A percentile compares a stretch with the other conserved stretches of the same genome.
Conservation (phyloP, 1,284 basidiomycete species). For the Puccinia hordei region DNA sequence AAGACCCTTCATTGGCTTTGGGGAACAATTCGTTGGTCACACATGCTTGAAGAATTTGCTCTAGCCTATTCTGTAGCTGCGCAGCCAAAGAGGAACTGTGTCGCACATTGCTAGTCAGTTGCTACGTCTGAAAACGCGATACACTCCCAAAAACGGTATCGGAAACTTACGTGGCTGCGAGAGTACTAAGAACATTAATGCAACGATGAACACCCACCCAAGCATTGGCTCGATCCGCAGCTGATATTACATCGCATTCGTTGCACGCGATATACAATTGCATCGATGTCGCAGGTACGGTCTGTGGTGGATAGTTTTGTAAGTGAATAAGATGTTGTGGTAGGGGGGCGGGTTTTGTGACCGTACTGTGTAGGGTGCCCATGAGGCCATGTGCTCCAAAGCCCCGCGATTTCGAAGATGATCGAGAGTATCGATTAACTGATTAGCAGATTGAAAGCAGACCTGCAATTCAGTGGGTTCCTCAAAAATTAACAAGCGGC, state of each 20-base stretch:
- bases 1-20: not conserved
- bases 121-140: not conserved
- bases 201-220: conserved; percentile 43
- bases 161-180: conserved; percentile 18
- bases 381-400: conserved; percentile 4
- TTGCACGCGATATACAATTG: conserved; percentile 17
- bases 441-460: conserved; percentile 9
- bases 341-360: not conserved
- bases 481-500: conserved; percentile 13
- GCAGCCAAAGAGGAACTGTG: conserved; percentile 20
- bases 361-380: conserved; percentile 9
- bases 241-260: not conserved
- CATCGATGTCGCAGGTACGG: conserved; percentile 17
- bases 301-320: not conserved
- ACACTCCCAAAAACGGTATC: not conserved
- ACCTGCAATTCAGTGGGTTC: conserved; percentile 7
- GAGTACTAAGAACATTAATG: conserved; percentile 20
- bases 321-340: not conserved
- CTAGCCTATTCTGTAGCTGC: not conserved
- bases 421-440: conserved; percentile 29
- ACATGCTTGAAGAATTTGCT: conserved; percentile 32
- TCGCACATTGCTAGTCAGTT: not conserved
- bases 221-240: conserved; percentile 3
- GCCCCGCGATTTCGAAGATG: conserved; percentile 21
- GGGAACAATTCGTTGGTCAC: conserved; percentile 21